Percentiles rank a stretch among this genome's conserved stretches.
phyloP scores from a whole-genome alignment of 108 stramenopile species.

The Licmophora abbreviata region DNA sequence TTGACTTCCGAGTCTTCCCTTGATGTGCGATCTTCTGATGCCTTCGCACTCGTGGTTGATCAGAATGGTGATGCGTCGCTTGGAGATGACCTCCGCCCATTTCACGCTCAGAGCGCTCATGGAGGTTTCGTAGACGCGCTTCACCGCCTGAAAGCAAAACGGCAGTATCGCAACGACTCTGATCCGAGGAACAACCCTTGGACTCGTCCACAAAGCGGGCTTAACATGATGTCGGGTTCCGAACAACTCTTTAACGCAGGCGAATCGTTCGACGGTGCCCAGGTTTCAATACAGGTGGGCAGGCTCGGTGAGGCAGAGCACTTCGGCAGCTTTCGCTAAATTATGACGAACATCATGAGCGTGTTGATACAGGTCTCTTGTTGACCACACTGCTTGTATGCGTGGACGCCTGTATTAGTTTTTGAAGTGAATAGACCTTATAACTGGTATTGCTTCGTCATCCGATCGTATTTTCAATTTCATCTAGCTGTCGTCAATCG shows the following conservation, averaged over 20 bases:
- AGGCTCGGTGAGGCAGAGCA: not conserved
- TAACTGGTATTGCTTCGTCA: too few species aligned
- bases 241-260: not conserved
- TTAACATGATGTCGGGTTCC: not conserved
- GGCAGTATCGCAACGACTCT: not conserved
- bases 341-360: too few species aligned
- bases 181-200: not conserved
- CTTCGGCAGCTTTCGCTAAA: conserved; percentile 1
- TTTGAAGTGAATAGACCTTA: too few species aligned
- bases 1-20: not conserved
- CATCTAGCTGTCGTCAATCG: too few species aligned
- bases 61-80: not conserved
- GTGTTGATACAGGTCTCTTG: too few species aligned
- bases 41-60: not conserved
- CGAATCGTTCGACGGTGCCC: not conserved
- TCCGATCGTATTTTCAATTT: too few species aligned
- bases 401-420: too few species aligned
- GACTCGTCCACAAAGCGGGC: not conserved
- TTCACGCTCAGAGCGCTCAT: not conserved
- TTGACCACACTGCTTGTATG: too few species aligned
- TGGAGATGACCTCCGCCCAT: not conserved
- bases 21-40: not conserved
- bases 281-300: not conserved
- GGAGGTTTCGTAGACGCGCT: not conserved
- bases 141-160: too few species aligned